A percentile compares a stretch with the other conserved stretches of the same genome.
phyloP scores from a whole-genome alignment of 768 basidiomycete genomes.

The Gautieria morchelliformis region DNA sequence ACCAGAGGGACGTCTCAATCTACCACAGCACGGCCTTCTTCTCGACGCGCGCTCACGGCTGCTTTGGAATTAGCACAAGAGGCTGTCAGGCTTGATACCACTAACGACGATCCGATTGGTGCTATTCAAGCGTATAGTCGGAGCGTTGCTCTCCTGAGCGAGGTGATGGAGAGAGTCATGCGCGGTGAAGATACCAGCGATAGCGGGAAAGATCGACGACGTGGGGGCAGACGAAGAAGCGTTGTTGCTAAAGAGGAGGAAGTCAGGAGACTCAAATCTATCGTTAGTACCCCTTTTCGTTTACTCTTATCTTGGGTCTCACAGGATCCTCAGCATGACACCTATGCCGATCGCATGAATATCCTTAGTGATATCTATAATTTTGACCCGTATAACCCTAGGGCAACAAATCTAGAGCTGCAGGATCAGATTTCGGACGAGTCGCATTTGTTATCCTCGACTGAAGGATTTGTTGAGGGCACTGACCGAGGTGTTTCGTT shows the following conservation, averaged over 20 bases:
- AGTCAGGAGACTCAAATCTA: slow-evolving; percentile 74
- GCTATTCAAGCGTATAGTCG: slow-evolving; percentile 85
- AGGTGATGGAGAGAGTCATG: slow-evolving; percentile 88
- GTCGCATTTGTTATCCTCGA: slow-evolving; percentile 10
- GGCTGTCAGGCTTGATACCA: slow-evolving; percentile 81
- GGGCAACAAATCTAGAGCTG: slow-evolving; percentile 35
- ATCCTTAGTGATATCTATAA: slow-evolving; percentile 85
- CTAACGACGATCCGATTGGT: slow-evolving; percentile 79
- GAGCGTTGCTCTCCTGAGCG: slow-evolving; percentile 77
- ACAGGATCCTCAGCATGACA: slow-evolving; percentile 60
- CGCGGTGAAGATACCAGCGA: slow-evolving; percentile 77
- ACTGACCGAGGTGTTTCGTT: slow-evolving; percentile 7
- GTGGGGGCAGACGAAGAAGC: slow-evolving; percentile 57
- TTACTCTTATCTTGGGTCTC: slow-evolving; percentile 8
- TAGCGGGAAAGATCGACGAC: slow-evolving; percentile 34
- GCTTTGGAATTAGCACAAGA: slow-evolving; percentile 84
- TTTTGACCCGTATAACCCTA: slow-evolving; percentile 64
- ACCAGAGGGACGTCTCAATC: background rate
- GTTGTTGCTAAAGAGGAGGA: slow-evolving; percentile 90
- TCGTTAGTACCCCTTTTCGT: slow-evolving; percentile 45
- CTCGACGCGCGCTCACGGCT: slow-evolving; percentile 74
- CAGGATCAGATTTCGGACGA: slow-evolving; percentile 13
- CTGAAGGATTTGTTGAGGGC: slow-evolving; percentile 11
- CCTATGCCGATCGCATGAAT: slow-evolving; percentile 90
- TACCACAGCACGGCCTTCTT: slow-evolving; percentile 49